These are phyloP conservation scores for Volvox reticuliferus DNA, from an alignment of 139 green algal genomes.

Conservation along the genomic window DNA sequence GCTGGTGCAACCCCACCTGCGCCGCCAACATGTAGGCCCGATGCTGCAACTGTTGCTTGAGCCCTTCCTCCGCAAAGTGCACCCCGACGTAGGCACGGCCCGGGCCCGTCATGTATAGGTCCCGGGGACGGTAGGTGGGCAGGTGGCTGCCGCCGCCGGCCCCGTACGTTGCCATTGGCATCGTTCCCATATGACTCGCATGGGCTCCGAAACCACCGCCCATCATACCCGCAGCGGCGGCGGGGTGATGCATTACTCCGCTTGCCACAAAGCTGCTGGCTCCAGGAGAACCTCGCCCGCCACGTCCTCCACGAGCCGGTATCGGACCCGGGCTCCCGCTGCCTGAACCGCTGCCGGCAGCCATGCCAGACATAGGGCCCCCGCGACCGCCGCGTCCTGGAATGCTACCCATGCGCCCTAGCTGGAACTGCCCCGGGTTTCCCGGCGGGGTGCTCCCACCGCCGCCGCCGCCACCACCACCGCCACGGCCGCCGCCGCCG, in stretches of 20 bases:
- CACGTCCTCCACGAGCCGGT: not conserved
- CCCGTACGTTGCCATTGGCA: slow-evolving; percentile 4
- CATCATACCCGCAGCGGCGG: not conserved
- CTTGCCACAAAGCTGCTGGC: not conserved
- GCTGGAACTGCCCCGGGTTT: not conserved
- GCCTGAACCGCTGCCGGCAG: not conserved
- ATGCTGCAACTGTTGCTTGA: slow-evolving; percentile 84
- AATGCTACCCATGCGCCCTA: not conserved
- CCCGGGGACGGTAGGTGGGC: slow-evolving; percentile 34
- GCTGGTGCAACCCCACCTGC: slow-evolving; percentile 61
- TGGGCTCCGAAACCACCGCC: not conserved
- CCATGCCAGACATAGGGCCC: not conserved
- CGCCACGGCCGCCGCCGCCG: not conserved
- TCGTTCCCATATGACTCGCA: not conserved
- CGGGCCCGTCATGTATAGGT: slow-evolving; percentile 23
- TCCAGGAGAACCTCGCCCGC: slow-evolving; percentile 4
- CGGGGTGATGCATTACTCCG: not conserved
- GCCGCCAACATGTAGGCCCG: slow-evolving; percentile 71
- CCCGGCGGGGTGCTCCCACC: not conserved
- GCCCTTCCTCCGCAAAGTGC: slow-evolving; percentile 75
- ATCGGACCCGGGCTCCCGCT: not conserved
- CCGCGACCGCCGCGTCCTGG: not conserved
- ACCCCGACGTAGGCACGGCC: slow-evolving; percentile 62
- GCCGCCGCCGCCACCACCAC: not conserved
- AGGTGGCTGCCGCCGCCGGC: slow-evolving; percentile 24